Base-by-base conservation (phyloP, 2,329 filamentous ascomycete genomes). In the Diplodia seriata region DNA sequence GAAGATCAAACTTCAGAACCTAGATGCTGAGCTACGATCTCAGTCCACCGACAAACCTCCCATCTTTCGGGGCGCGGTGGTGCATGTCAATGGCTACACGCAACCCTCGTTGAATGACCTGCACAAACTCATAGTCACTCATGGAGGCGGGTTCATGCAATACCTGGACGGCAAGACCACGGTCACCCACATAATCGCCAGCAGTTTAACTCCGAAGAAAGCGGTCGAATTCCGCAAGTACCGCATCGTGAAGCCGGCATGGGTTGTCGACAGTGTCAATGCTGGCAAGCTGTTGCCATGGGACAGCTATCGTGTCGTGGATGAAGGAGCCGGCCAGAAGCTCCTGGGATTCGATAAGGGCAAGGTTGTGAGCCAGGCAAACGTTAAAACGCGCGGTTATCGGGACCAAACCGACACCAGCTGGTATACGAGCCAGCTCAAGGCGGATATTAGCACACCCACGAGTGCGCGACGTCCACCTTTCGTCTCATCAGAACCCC, bases 1-100 rank as follows among this genome's bases (percentile, higher is more conserved):
- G 83, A 97, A 97, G 84, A 89, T 97, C 79, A 99, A 99, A 77
- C 85, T 99, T 3, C 95, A 98, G 79, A 99, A 99, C 75, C 86
- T 95, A 36, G 95, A 99, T 79, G 89, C 89, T 9, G 88, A 97
- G 66, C 83, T 97, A 54, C 89, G 94, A 68, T 86, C 90, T 38
- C 83, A 87, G 4, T 87, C 89, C 1, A 79, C 82, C 0, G 89
- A 90, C 71, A 92, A 91, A 71, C 92, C 93, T 11, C 88, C 87
- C 70, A 93, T 99, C 64, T 99, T 99, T 84, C 92, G 90, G 72
- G 93, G 93, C 0, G 86, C 98, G 9, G 93, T 97, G 14, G 93
- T 90, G 11, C 92, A 97, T 79, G 91, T 99, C 29, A 97, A 94
- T 73, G 95, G 95, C 59, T 99, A 98, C 76, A 99, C 95, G 0